A percentile compares a stretch with the other conserved stretches of the same genome.
Conservation (phyloP, 208 protist species). For the Entamoeba histolytica region DNA sequence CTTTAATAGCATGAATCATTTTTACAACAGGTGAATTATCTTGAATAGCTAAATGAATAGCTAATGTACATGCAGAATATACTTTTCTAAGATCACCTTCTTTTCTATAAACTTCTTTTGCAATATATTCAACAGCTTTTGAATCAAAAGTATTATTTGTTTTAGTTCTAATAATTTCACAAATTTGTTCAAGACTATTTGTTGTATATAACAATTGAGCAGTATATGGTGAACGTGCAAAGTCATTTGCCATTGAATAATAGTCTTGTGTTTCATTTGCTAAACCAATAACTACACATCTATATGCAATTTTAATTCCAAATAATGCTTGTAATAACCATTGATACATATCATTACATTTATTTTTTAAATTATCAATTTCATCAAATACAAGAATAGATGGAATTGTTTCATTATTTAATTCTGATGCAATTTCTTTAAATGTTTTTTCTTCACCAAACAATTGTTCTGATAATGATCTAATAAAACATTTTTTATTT, state of each 20-base stretch:
- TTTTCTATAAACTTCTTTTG: neutral
- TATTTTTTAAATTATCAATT: neutral
- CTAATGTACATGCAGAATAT: neutral
- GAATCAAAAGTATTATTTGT: neutral
- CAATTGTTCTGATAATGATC: too few species aligned
- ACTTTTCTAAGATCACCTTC: neutral
- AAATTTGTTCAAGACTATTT: neutral
- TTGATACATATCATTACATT: neutral
- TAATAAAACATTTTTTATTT: too few species aligned
- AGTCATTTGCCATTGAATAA: neutral
- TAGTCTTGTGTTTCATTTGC: neutral
- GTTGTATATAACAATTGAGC: neutral
- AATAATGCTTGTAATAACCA: neutral
- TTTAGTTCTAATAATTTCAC: neutral
- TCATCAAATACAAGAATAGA: neutral
- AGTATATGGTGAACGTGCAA: neutral
- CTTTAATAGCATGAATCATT: neutral
- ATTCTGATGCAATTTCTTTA: too few species aligned
- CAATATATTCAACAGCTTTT: neutral
- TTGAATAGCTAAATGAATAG: neutral
- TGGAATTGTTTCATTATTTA: too few species aligned
- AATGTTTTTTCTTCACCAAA: too few species aligned
- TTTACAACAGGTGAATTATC: neutral
- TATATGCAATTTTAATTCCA: neutral
- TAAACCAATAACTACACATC: neutral